phyloP scores from a whole-genome alignment of 352 stramenopile genomes.

The Globisporangium parvum region DNA sequence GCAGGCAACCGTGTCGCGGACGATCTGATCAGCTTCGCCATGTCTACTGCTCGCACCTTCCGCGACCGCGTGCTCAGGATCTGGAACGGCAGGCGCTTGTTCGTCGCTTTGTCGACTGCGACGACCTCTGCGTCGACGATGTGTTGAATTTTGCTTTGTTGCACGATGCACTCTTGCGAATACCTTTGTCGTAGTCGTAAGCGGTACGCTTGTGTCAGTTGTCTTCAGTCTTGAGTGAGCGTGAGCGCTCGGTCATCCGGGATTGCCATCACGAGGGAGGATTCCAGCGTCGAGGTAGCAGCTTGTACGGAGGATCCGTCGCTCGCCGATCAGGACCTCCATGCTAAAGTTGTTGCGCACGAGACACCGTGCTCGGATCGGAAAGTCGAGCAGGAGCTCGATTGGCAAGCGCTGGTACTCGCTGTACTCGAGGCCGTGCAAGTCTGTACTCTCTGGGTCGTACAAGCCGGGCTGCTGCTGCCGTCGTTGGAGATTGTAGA shows the following conservation, averaged over 20 bases:
- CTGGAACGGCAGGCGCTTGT: conserved; percentile 98
- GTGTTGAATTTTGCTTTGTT: too few species aligned
- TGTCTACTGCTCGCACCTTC: conserved; percentile 70
- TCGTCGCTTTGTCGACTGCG: conserved; percentile 94
- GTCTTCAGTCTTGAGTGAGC: too few species aligned
- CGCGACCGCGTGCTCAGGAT: conserved; percentile 96
- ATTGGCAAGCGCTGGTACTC: conserved; percentile 12
- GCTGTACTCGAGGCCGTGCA: conserved; percentile 8
- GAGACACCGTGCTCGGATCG: conserved; percentile 8
- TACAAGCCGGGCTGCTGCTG: not conserved
- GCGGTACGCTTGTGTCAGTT: too few species aligned
- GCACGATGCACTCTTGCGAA: too few species aligned
- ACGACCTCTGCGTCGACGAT: conserved; percentile 99
- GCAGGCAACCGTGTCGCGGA: too few species aligned
- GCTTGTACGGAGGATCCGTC: conserved; percentile 8
- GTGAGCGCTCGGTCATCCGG: too few species aligned
- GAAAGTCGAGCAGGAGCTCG: conserved; percentile 12
- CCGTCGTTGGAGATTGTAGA: not conserved
- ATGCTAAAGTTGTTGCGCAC: conserved; percentile 13
- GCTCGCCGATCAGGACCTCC: conserved; percentile 9
- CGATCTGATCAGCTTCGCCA: too few species aligned
- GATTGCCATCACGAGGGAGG: conserved; percentile 7
- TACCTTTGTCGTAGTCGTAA: too few species aligned
- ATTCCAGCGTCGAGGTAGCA: conserved; percentile 13
- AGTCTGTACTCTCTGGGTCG: conserved; percentile 1